Percentiles rank a stretch among this genome's conserved stretches.
Evolutionary conservation across 2,329 filamentous ascomycete genomes (phyloP).

Genomic region (Aspergillus fischeri): DNA sequence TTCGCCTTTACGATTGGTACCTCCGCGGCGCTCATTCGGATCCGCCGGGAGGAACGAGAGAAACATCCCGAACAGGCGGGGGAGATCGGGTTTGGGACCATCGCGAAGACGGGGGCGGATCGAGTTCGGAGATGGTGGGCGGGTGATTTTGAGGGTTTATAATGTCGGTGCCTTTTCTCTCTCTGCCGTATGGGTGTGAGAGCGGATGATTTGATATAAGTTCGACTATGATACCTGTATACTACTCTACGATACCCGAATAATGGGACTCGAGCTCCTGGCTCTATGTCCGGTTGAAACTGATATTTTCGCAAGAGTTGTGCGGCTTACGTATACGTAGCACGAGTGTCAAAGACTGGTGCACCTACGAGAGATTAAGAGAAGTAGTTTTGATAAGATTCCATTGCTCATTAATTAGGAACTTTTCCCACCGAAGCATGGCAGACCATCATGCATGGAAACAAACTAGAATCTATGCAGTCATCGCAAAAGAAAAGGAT

Average conservation of each 20-base stretch:
- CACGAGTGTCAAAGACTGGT: too few relatives aligned
- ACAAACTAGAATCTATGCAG: conserved; percentile 38
- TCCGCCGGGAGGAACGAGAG: conserved; percentile 52
- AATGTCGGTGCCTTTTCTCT: conserved; percentile 2
- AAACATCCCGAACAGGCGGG: conserved; percentile 37
- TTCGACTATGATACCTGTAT: background rate
- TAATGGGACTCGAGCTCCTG: too few relatives aligned
- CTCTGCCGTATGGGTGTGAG: background rate
- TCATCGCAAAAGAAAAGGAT: conserved; percentile 30
- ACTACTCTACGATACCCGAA: background rate
- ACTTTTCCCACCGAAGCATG: conserved; percentile 20
- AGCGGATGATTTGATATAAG: background rate
- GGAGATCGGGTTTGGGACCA: conserved; percentile 27
- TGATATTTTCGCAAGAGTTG: background rate
- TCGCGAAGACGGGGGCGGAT: conserved; percentile 27
- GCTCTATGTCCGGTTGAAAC: background rate
- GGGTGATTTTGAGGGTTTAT: conserved; percentile 34
- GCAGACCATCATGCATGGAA: conserved; percentile 22
- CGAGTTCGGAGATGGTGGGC: conserved; percentile 39
- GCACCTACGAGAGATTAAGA: background rate
- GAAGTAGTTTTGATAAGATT: conserved; percentile 5
- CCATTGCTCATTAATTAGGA: conserved; percentile 16
- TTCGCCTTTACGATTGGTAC: conserved; percentile 51
- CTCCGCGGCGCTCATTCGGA: conserved; percentile 50
- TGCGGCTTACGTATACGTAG: too few relatives aligned